A percentile compares a stretch with the other conserved stretches of the same genome.
phyloP scores from a whole-genome alignment of 306 rosid genomes.

The Myrica gale region DNA sequence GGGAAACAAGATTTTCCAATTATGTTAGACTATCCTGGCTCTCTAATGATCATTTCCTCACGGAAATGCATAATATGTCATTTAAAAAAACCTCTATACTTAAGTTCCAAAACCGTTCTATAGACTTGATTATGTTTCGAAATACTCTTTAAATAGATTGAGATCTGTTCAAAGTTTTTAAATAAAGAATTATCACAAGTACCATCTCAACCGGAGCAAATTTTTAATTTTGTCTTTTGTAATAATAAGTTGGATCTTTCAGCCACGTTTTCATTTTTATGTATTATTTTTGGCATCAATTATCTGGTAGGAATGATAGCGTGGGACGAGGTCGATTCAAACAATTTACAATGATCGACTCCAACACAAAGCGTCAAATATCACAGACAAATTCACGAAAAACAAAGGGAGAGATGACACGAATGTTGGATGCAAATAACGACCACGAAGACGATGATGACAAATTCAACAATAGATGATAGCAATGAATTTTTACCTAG shows the following conservation, averaged over 20 bases:
- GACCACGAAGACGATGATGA: neutral
- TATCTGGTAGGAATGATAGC: neutral
- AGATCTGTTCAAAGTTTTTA: neutral
- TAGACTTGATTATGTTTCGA: neutral
- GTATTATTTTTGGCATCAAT: no score
- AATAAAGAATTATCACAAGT: neutral
- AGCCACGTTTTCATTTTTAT: neutral
- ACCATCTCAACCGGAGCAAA: neutral
- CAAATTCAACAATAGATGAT: neutral
- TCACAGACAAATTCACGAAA: neutral
- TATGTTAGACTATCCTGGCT: neutral
- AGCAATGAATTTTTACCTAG: slow-evolving; percentile 42
- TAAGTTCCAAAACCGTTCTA: neutral
- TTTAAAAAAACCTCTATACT: neutral
- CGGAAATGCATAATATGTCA: neutral
- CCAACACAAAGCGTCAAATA: neutral
- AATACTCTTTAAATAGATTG: neutral
- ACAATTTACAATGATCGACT: neutral
- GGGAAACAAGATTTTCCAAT: neutral
- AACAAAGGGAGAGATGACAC: neutral
- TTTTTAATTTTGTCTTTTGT: neutral
- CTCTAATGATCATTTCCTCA: neutral
- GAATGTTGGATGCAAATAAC: neutral
- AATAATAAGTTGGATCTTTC: neutral
- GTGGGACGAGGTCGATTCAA: neutral